phyloP scores from a whole-genome alignment of 2,329 filamentous ascomycete species.

The Helotiales sp. region DNA sequence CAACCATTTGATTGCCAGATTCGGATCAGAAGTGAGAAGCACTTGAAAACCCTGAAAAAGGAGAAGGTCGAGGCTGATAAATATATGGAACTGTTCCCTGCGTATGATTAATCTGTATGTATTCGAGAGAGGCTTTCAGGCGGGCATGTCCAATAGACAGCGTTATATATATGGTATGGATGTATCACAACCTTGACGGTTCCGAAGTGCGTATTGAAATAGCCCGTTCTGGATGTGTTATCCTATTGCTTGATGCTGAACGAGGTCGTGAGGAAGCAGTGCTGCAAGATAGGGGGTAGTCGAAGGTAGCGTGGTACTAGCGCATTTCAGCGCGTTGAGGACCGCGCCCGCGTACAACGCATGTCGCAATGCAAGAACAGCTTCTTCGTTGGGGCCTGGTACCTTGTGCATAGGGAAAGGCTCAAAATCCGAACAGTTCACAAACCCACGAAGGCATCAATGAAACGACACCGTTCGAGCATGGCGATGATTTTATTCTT shows the following conservation, averaged over 20 bases:
- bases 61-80: constrained; percentile 33
- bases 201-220: no score
- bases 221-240: no score
- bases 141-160: neutral
- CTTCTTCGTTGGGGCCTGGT: neutral
- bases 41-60: constrained; percentile 34
- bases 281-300: no score
- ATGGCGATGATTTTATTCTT: neutral
- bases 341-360: no score
- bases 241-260: no score
- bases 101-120: constrained; percentile 25
- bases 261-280: no score
- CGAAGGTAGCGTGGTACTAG: no score
- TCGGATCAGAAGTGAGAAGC: constrained; percentile 32
- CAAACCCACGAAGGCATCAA: neutral
- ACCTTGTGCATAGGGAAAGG: neutral
- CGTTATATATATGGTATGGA: no score
- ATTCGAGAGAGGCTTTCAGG: neutral
- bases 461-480: neutral
- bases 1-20: constrained; percentile 37
- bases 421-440: neutral
- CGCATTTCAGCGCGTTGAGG: no score
- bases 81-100: constrained; percentile 27
- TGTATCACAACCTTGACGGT: no score
- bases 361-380: no score